Evolutionary conservation across 2,329 filamentous ascomycete species (phyloP).

Genomic region (Neonectria neomacrospora): DNA sequence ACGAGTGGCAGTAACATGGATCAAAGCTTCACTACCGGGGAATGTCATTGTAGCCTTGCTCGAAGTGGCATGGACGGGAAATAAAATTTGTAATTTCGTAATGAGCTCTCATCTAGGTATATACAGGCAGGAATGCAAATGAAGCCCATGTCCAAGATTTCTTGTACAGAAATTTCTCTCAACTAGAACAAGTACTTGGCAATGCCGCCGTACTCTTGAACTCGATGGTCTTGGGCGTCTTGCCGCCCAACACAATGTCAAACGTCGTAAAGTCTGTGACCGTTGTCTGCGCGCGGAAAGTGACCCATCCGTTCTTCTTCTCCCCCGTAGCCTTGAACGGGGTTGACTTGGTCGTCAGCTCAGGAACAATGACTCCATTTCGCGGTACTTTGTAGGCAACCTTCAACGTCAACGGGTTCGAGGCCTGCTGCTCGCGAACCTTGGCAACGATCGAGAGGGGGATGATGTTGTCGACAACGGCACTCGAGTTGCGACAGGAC

Average conservation of each 20-base stretch:
- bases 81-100: no score
- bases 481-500: not conserved
- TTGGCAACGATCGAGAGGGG: conserved; percentile 16
- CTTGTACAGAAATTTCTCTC: no score
- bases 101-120: no score
- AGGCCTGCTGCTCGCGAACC: conserved; percentile 22
- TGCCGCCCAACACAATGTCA: conserved; percentile 26
- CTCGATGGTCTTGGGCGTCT: conserved; percentile 12
- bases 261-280: not conserved
- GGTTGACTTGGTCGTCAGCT: not conserved
- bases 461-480: not conserved
- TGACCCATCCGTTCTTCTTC: conserved; percentile 16
- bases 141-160: no score
- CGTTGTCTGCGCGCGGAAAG: conserved; percentile 18
- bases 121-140: no score
- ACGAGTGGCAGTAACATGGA: no score
- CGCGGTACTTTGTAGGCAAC: conserved; percentile 1
- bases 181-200: not conserved
- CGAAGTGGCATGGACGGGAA: no score
- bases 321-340: conserved; percentile 34
- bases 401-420: conserved; percentile 18
- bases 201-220: not conserved
- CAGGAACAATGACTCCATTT: conserved; percentile 14
- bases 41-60: no score
- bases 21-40: no score